Evolutionary conservation across 768 basidiomycete species (phyloP).

Genomic region (Boletus vinaceobasis): DNA sequence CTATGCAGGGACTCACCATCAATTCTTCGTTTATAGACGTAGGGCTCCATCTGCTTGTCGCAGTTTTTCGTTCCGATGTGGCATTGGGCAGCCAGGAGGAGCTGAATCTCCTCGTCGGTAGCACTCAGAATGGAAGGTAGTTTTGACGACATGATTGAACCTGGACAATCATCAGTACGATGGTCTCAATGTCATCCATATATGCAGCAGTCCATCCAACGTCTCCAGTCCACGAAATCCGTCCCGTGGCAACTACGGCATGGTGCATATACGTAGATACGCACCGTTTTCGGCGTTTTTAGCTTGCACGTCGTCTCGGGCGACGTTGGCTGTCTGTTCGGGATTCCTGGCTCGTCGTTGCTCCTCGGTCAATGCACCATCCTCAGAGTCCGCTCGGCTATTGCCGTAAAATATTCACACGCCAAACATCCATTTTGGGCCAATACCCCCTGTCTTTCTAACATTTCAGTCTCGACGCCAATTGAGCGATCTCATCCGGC

Average conservation of each 20-base stretch:
- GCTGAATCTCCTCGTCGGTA: slow-evolving; percentile 96
- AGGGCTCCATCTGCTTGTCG: slow-evolving; percentile 98
- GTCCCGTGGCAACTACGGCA: slow-evolving; percentile 4
- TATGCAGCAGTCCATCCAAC: slow-evolving; percentile 35
- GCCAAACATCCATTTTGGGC: neutral
- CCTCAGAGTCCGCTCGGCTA: slow-evolving; percentile 22
- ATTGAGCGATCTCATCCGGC: slow-evolving; percentile 46
- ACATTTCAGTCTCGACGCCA: slow-evolving; percentile 1
- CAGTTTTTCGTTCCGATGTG: slow-evolving; percentile 99
- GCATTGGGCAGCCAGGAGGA: slow-evolving; percentile 91
- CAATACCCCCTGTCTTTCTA: slow-evolving; percentile 11
- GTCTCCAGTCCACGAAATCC: slow-evolving; percentile 7
- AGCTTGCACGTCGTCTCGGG: slow-evolving; percentile 37
- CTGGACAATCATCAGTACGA: slow-evolving; percentile 30
- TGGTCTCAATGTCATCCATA: slow-evolving; percentile 28
- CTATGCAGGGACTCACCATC: slow-evolving; percentile 65
- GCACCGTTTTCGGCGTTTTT: slow-evolving; percentile 39
- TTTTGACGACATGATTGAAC: slow-evolving; percentile 70
- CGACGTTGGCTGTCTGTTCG: slow-evolving; percentile 38
- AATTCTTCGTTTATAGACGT: slow-evolving; percentile 94
- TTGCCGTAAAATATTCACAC: slow-evolving; percentile 23
- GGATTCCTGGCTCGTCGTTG: slow-evolving; percentile 22
- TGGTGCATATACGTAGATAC: slow-evolving; percentile 20
- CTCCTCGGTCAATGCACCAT: slow-evolving; percentile 1
- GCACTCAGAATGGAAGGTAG: slow-evolving; percentile 90